Evolutionary conservation across 345 rosid species (phyloP).

Genomic region (Punica granatum): DNA sequence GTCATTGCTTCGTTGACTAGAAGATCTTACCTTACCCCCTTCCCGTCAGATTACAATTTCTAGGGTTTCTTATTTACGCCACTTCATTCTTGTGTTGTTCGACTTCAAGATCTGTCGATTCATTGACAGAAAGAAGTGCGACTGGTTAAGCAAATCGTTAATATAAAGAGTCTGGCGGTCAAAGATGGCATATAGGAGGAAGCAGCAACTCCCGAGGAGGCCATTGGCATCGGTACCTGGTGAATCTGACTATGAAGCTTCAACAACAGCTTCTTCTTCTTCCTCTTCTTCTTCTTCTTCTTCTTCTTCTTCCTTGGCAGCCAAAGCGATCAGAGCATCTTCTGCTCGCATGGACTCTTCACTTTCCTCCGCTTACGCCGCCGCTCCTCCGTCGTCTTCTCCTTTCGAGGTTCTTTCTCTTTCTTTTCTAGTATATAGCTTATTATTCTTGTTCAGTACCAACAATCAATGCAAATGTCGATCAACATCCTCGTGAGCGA

Average conservation of each 20-base stretch:
- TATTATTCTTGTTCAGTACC: neutral
- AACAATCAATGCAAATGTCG: neutral
- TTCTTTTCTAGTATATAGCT: neutral
- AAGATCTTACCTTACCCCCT: no score
- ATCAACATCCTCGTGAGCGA: neutral
- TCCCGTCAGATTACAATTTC: no score
- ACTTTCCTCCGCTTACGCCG: conserved; percentile 53
- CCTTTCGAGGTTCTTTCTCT: conserved; percentile 6
- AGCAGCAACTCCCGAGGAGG: conserved; percentile 6
- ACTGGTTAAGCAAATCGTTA: no score
- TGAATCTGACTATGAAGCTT: neutral
- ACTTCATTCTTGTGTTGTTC: no score
- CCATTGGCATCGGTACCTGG: conserved; percentile 1
- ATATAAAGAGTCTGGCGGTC: no score
- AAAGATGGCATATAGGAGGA: conserved; percentile 7
- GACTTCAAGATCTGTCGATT: no score
- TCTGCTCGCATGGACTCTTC: conserved; percentile 68
- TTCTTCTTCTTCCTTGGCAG: conserved; percentile 41
- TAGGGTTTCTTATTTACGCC: no score
- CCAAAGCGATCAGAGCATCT: conserved; percentile 83
- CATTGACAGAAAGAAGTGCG: no score
- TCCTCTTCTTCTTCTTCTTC: no score
- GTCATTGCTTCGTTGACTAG: no score
- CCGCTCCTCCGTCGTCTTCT: conserved; percentile 14
- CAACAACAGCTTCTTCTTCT: conserved; percentile 15